Evolutionary conservation across 2,329 filamentous ascomycete genomes (phyloP), one percentile per base, ranked within the genome.

Genomic region (Fusarium sp.): DNA sequence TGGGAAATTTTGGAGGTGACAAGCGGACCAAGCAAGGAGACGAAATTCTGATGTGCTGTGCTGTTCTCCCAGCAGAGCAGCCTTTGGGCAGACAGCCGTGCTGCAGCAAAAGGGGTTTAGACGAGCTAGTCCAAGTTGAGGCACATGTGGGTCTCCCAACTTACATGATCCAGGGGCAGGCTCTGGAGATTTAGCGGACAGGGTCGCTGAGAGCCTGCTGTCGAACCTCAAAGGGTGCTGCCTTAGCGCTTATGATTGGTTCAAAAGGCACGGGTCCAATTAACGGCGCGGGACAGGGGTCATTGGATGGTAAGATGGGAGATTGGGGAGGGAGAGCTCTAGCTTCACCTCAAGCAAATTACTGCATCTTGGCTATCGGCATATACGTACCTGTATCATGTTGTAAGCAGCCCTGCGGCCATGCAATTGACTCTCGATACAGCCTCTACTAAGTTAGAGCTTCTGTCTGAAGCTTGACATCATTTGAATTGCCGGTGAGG

Each of bases 41-140:
- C 76, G 76, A 79, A 80, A 80, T 80, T 80, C 77, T 79, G 79
- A 77, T 80, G 78, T 77, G 79, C 76, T 80, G 76, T 77, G 78
- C 77, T 80, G 77, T 78, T 78, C 76, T 72, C 70, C 74, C 74
- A 78, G 75, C 74, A 74, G 69, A 77, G 74, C 69, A 70, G 73
- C 71, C 75, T 68, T 58, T 75, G 73, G 72, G 75, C 75, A 76
- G 66, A 67, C 61, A 75, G 71, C 74, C 73, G 69, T 77, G 73
- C 68, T 73, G 74, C 74, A 77, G 69, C 75, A 81, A 81, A 82
- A 79, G 81, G 79, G 81, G 80, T 80, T 80, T 77, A 66, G 75
- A 56, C 42, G 48, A 56, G 62, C 80, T 80, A 82, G 51, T 26
- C 79, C 72, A 6, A 26, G 73, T 70, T 14, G 6, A 68, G 76